These are phyloP conservation scores for Colletotrichum phormii DNA, from an alignment of 2,329 filamentous ascomycete species.

Conservation along the genomic window DNA sequence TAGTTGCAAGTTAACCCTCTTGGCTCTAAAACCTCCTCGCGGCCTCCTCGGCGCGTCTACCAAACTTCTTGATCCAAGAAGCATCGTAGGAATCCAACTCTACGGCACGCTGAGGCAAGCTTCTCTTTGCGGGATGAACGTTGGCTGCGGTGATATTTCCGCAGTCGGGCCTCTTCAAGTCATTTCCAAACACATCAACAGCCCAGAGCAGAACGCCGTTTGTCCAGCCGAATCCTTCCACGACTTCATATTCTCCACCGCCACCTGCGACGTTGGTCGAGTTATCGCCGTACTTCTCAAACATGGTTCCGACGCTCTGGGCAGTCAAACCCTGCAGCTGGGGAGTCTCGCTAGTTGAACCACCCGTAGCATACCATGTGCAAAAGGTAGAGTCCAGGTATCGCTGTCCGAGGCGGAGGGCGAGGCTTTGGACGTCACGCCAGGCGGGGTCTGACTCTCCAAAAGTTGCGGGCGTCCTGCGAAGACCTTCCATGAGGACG, in stretches of 20 bases:
- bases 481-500: slow-evolving; percentile 70
- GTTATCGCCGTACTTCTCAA: slow-evolving; percentile 76
- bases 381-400: slow-evolving; percentile 77
- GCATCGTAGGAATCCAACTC: slow-evolving; percentile 60
- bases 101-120: slow-evolving; percentile 52
- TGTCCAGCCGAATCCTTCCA: slow-evolving; percentile 78
- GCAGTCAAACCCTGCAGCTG: slow-evolving; percentile 59
- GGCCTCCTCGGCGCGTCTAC: slow-evolving; percentile 36
- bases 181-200: slow-evolving; percentile 69
- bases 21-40: background rate
- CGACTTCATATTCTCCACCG: slow-evolving; percentile 76
- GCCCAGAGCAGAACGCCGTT: slow-evolving; percentile 77
- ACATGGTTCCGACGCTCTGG: slow-evolving; percentile 69
- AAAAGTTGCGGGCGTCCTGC: slow-evolving; percentile 69
- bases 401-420: slow-evolving; percentile 70
- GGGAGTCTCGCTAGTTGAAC: slow-evolving; percentile 64
- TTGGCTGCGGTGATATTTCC: slow-evolving; percentile 59
- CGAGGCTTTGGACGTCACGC: slow-evolving; percentile 63
- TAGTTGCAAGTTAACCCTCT: too few relatives aligned
- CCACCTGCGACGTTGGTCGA: slow-evolving; percentile 70
- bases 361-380: slow-evolving; percentile 76
- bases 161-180: slow-evolving; percentile 67
- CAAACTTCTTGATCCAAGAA: slow-evolving; percentile 61
- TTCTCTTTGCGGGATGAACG: slow-evolving; percentile 46
- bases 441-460: slow-evolving; percentile 65